Conservation (phyloP, 2,329 filamentous ascomycete genomes). For the Aureobasidium zeae region DNA sequence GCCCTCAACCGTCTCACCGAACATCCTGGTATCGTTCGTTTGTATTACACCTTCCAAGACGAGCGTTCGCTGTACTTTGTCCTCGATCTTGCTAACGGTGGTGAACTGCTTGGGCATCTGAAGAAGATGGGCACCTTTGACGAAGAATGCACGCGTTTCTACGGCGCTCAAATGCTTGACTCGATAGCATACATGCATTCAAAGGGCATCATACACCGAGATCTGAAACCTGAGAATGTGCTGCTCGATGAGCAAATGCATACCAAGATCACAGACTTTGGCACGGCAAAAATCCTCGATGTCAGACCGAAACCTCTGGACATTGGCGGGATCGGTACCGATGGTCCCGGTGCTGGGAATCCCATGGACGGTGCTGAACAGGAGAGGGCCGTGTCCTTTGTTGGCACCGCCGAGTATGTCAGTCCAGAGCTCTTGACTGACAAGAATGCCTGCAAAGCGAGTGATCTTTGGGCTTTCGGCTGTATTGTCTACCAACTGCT, state of each 20-base stretch:
- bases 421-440: conserved; percentile 94
- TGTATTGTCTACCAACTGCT: conserved; percentile 96
- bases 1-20: conserved; percentile 92
- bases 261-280: conserved; percentile 97
- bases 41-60: conserved; percentile 99
- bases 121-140: conserved; percentile 95
- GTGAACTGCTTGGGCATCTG: conserved; percentile 81
- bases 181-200: conserved; percentile 98
- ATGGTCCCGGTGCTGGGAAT: conserved; percentile 37
- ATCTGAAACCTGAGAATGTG: conserved; percentile 95
- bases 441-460: conserved; percentile 95
- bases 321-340: conserved; percentile 22
- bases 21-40: conserved; percentile 87
- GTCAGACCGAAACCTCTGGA: conserved; percentile 31
- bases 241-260: conserved; percentile 93
- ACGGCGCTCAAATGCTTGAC: conserved; percentile 90
- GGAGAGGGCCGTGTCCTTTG: conserved; percentile 81
- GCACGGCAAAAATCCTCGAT: conserved; percentile 87
- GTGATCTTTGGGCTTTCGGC: conserved; percentile 95
- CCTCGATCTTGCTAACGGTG: conserved; percentile 82
- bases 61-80: conserved; percentile 95
- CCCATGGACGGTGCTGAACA: conserved; percentile 52
- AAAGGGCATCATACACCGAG: conserved; percentile 88
- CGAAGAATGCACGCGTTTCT: conserved; percentile 87
- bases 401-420: conserved; percentile 96